Conservation (phyloP, 768 basidiomycete genomes). For the Sarcodon aspratus region DNA sequence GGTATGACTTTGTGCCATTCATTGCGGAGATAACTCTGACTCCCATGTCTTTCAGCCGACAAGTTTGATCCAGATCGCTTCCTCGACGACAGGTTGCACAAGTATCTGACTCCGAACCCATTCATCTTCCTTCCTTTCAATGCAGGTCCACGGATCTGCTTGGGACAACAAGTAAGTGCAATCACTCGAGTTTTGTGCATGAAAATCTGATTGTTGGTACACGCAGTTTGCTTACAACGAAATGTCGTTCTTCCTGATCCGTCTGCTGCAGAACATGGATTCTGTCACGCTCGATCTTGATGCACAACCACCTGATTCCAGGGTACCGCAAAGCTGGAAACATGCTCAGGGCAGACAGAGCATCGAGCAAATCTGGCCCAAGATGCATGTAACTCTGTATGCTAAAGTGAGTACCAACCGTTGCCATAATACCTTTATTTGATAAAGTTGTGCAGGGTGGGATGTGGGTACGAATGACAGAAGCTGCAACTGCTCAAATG, state of each 20-base stretch:
- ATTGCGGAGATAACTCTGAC: neutral
- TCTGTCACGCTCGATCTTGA: slow-evolving; percentile 26
- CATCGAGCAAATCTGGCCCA: slow-evolving; percentile 27
- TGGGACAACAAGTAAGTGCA: slow-evolving; percentile 31
- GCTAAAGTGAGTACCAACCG: slow-evolving; percentile 11
- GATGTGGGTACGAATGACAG: no score
- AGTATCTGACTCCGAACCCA: slow-evolving; percentile 44
- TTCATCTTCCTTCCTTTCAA: slow-evolving; percentile 66
- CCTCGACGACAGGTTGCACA: slow-evolving; percentile 42
- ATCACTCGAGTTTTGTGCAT: neutral
- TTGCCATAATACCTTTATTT: no score
- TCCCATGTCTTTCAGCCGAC: slow-evolving; percentile 10
- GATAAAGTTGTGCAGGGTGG: no score
- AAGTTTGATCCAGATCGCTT: slow-evolving; percentile 58
- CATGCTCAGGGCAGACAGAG: slow-evolving; percentile 22
- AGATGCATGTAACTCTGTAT: slow-evolving; percentile 31
- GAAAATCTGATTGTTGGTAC: neutral
- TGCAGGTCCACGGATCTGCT: slow-evolving; percentile 54
- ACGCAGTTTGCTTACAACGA: slow-evolving; percentile 43
- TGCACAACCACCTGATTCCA: slow-evolving; percentile 19
- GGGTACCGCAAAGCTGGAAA: slow-evolving; percentile 21
- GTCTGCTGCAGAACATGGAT: slow-evolving; percentile 38
- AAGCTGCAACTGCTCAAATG: no score
- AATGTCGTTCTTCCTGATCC: slow-evolving; percentile 40
- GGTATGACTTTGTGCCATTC: slow-evolving; percentile 21